Conservation (phyloP, 2,329 filamentous ascomycete genomes). For the Chaetomiaceae sp. region DNA sequence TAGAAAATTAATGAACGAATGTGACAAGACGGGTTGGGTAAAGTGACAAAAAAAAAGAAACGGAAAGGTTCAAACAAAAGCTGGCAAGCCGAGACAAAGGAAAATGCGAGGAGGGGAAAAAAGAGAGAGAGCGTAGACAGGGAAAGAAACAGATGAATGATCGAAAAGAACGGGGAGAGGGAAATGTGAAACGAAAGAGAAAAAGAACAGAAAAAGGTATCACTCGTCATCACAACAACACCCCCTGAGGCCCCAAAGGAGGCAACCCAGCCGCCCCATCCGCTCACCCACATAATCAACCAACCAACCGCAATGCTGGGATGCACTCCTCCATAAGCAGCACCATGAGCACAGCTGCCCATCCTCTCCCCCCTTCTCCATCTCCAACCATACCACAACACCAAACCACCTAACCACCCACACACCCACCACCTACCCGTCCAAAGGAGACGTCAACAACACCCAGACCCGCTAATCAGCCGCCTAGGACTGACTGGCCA, state of each 20-base stretch:
- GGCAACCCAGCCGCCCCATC: not conserved
- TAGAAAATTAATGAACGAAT: slow-evolving; percentile 6
- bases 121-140: not conserved
- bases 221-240: slow-evolving; percentile 15
- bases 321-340: no score
- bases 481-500: slow-evolving; percentile 49
- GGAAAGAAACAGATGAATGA: not conserved
- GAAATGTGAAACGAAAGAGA: not conserved
- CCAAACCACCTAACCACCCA: no score
- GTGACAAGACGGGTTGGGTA: not conserved
- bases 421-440: no score
- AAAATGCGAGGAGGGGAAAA: not conserved
- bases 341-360: no score
- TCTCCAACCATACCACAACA: not conserved
- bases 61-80: not conserved
- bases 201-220: slow-evolving; percentile 16
- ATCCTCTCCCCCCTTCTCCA: not conserved
- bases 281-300: not conserved
- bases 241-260: no score
- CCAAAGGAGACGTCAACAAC: no score
- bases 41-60: not conserved
- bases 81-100: not conserved
- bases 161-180: not conserved
- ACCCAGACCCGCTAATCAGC: no score
- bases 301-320: no score